Conservation (phyloP, 2,329 filamentous ascomycete species). For the Madurella mycetomatis region DNA sequence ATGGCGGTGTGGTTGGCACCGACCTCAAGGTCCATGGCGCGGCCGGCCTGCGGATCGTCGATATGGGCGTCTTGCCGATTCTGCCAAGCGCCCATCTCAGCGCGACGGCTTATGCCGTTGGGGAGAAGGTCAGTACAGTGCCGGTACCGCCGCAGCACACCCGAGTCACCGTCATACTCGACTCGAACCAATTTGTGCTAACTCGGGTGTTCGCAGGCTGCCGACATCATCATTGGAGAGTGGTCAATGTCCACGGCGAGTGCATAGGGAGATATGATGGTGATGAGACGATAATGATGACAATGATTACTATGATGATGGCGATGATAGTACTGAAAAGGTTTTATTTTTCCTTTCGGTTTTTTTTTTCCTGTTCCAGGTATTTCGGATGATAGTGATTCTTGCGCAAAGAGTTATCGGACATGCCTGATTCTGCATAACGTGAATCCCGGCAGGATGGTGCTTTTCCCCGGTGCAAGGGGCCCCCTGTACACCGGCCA, state of each 20-base stretch:
- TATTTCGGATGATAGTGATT: no score
- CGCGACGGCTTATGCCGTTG: neutral
- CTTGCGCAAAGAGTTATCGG: no score
- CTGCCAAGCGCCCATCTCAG: neutral
- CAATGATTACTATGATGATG: neutral
- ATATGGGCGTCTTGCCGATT: constrained; percentile 8
- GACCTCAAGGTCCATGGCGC: constrained; percentile 8
- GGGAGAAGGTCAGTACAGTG: neutral
- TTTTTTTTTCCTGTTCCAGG: no score
- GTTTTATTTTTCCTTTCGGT: no score
- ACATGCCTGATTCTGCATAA: no score
- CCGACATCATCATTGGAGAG: neutral
- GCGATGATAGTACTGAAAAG: no score
- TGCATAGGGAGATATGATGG: neutral
- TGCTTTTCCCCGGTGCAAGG: no score
- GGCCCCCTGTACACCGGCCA: no score
- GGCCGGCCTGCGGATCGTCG: constrained; percentile 1
- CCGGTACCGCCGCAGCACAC: no score
- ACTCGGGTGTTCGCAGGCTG: neutral
- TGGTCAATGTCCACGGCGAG: neutral
- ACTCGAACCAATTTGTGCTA: neutral
- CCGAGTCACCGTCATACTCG: no score
- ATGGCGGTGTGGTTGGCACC: constrained; percentile 2
- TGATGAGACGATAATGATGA: neutral
- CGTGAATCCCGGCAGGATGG: no score